Percentiles rank a stretch among this genome's conserved stretches.
Conservation (phyloP, 176 grass and related monocot genomes). For the Bonia amplexicaulis region DNA sequence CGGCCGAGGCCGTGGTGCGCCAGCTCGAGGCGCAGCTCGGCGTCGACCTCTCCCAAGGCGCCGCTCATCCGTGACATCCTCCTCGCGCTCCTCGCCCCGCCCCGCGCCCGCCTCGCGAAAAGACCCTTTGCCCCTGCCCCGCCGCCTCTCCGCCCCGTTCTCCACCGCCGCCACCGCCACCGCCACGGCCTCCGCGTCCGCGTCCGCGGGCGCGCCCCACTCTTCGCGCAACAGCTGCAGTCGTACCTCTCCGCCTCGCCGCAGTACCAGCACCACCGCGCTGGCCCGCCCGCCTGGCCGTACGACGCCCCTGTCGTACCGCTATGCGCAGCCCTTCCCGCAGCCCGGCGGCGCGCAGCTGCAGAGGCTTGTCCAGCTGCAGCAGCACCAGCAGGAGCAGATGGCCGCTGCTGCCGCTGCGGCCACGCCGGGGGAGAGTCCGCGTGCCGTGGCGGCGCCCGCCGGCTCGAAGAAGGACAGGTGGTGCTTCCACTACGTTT, state of each 20-base stretch:
- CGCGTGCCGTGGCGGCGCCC: conserved; percentile 23
- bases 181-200: conserved; percentile 6
- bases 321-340: conserved; percentile 25
- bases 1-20: conserved; percentile 52
- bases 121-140: conserved; percentile 39
- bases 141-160: neutral
- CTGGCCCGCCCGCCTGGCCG: conserved; percentile 13
- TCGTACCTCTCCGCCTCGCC: conserved; percentile 34
- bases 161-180: neutral
- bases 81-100: conserved; percentile 51
- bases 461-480: conserved; percentile 45
- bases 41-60: conserved; percentile 82
- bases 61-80: conserved; percentile 78
- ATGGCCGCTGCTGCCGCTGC: neutral
- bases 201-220: conserved; percentile 5
- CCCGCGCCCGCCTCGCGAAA: conserved; percentile 10
- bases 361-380: conserved; percentile 49
- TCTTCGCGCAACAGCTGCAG: conserved; percentile 41
- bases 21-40: conserved; percentile 63
- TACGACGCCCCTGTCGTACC: conserved; percentile 10
- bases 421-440: conserved; percentile 28
- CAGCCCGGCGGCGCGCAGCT: conserved; percentile 35
- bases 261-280: conserved; percentile 51
- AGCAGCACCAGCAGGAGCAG: conserved; percentile 31
- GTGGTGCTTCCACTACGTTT: conserved; percentile 3